Percentiles rank a stretch among this genome's conserved stretches.
phyloP scores from a whole-genome alignment of 192 early-diverging fungal genomes.

The Backusella macrospora region DNA sequence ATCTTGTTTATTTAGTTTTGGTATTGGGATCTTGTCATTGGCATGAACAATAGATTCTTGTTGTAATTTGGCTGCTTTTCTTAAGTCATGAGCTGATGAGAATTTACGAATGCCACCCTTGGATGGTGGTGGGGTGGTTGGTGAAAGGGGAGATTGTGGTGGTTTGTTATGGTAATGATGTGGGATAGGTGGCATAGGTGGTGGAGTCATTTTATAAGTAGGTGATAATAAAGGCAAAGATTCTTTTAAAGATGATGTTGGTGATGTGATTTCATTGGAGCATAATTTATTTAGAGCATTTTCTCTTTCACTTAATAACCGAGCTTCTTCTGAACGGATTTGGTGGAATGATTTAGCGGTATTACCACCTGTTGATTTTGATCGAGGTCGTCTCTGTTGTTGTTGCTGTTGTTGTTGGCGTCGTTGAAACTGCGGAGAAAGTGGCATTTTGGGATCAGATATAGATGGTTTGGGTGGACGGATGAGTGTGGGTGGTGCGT shows the following conservation, averaged over 20 bases:
- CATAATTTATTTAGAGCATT: slow-evolving; percentile 21
- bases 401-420: not conserved
- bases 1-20: not conserved
- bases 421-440: not conserved
- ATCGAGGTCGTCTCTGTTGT: slow-evolving; percentile 17
- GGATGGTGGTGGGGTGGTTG: not conserved
- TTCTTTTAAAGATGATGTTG: not conserved
- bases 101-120: not conserved
- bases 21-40: not conserved
- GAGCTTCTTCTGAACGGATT: not conserved
- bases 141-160: not conserved
- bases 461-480: not conserved
- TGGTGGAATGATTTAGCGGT: not conserved
- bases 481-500: not conserved
- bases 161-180: not conserved
- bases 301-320: slow-evolving; percentile 15
- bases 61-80: slow-evolving; percentile 14
- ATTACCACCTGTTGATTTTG: slow-evolving; percentile 22
- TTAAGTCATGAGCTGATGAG: slow-evolving; percentile 21
- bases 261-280: slow-evolving; percentile 15
- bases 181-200: slow-evolving; percentile 25
- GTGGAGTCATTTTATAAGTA: not conserved
- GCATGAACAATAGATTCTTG: slow-evolving; percentile 17
- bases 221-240: slow-evolving; percentile 9
- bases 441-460: slow-evolving; percentile 9